Conservation (phyloP, 768 basidiomycete species). For the Macrolepiota fuliginosa region DNA sequence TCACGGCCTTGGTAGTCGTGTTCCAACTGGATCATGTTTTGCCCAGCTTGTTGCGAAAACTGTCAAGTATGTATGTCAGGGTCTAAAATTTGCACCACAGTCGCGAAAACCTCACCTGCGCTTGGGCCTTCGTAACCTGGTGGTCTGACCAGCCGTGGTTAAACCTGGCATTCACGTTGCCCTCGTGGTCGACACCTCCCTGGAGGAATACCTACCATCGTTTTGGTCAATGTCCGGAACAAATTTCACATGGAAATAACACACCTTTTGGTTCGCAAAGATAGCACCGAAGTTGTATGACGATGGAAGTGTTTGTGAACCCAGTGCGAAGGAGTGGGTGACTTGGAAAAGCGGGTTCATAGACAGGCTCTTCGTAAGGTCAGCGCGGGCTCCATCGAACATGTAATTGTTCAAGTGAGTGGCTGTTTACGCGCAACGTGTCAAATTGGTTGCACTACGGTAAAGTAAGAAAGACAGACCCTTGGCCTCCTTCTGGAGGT, state of each 20-base stretch:
- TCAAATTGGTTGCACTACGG: neutral
- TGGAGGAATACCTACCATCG: conserved; percentile 77
- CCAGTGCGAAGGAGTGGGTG: conserved; percentile 92
- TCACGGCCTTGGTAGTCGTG: conserved; percentile 92
- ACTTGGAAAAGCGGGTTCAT: conserved; percentile 97
- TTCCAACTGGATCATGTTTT: conserved; percentile 91
- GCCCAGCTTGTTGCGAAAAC: conserved; percentile 74
- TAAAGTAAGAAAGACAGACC: conserved; percentile 41
- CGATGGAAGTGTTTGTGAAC: conserved; percentile 78
- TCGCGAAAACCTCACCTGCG: conserved; percentile 57
- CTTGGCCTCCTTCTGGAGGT: conserved; percentile 91
- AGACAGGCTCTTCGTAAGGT: conserved; percentile 91
- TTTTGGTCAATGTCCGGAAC: conserved; percentile 22
- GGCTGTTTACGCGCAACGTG: conserved; percentile 40
- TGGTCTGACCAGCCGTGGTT: conserved; percentile 85
- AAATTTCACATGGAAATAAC: conserved; percentile 14
- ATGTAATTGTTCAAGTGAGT: conserved; percentile 92
- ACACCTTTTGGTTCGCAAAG: conserved; percentile 81
- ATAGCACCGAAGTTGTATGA: conserved; percentile 95
- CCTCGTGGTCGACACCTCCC: conserved; percentile 93
- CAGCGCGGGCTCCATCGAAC: conserved; percentile 96
- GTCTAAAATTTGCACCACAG: neutral
- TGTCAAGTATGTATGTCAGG: conserved; percentile 28
- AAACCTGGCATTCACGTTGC: conserved; percentile 81
- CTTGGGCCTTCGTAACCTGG: conserved; percentile 82